Percentiles rank a stretch among this genome's conserved stretches.
Evolutionary conservation across 1,139 yeast genomes (phyloP).

Genomic region (Lodderomyces metapsilosis): DNA sequence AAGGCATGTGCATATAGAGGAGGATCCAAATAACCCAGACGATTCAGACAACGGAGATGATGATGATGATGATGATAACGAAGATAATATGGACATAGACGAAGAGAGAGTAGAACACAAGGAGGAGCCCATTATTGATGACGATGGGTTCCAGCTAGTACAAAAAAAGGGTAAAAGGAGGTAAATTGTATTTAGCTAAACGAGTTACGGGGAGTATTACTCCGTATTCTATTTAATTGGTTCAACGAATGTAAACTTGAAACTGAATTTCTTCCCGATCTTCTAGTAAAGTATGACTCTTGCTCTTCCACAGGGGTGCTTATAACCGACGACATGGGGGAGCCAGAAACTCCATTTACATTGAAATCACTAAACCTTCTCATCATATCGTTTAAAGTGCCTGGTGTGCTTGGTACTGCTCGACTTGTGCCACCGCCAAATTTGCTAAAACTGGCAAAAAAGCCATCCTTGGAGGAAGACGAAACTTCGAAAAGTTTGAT

Average conservation of each 20-base stretch:
- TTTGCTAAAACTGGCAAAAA: conserved; percentile 30
- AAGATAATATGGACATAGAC: conserved; percentile 39
- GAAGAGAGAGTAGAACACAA: conserved; percentile 19
- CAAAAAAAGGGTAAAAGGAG: conserved; percentile 58
- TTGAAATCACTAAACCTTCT: conserved; percentile 49
- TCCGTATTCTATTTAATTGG: conserved; percentile 38
- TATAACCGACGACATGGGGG: conserved; percentile 22
- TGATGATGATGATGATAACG: conserved; percentile 45
- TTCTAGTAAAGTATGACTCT: conserved; percentile 21
- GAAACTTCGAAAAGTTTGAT: conserved; percentile 61
- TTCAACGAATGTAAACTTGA: conserved; percentile 44
- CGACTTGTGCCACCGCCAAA: conserved; percentile 12
- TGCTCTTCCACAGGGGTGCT: conserved; percentile 34
- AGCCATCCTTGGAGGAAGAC: conserved; percentile 36
- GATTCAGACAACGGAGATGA: conserved; percentile 46
- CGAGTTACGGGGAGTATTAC: conserved; percentile 38
- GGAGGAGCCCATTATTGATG: conserved; percentile 72
- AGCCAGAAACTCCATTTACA: conserved; percentile 22
- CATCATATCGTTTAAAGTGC: conserved; percentile 53
- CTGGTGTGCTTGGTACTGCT: conserved; percentile 30
- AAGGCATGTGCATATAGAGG: conserved; percentile 38
- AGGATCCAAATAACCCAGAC: conserved; percentile 63
- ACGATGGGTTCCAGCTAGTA: conserved; percentile 90
- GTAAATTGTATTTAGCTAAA: conserved; percentile 23
- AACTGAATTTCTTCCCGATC: conserved; percentile 30